Evolutionary conservation across 441 rosid genomes (phyloP).

Genomic region (Croton setiger): DNA sequence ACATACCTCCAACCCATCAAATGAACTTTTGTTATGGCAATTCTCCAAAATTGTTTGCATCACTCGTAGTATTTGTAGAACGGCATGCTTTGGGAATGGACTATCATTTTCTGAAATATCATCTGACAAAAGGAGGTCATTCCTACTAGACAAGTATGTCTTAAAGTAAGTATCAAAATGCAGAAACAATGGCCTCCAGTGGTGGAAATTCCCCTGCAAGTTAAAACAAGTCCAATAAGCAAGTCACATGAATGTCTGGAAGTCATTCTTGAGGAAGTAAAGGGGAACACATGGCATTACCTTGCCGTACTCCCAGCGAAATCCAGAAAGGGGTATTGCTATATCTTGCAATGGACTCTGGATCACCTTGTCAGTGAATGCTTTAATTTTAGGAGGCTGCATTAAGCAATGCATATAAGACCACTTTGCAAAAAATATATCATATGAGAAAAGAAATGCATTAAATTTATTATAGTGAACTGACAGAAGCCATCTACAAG

Average conservation of each 20-base stretch:
- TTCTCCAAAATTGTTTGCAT: slow-evolving; percentile 94
- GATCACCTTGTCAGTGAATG: slow-evolving; percentile 89
- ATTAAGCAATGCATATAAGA: slow-evolving; percentile 22
- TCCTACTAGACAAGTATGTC: slow-evolving; percentile 76
- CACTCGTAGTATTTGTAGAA: slow-evolving; percentile 82
- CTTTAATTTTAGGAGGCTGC: slow-evolving; percentile 93
- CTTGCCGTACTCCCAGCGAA: slow-evolving; percentile 93
- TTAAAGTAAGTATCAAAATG: slow-evolving; percentile 94
- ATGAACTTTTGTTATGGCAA: slow-evolving; percentile 86
- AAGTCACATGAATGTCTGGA: neutral
- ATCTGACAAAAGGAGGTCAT: slow-evolving; percentile 78
- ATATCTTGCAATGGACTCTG: slow-evolving; percentile 96
- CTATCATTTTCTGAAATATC: slow-evolving; percentile 59
- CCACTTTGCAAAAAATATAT: slow-evolving; percentile 3
- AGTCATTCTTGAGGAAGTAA: neutral
- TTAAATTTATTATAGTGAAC: neutral
- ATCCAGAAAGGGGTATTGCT: slow-evolving; percentile 97
- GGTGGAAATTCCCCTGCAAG: slow-evolving; percentile 93
- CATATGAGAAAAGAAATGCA: neutral
- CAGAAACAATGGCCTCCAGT: slow-evolving; percentile 95
- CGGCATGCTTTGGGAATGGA: slow-evolving; percentile 80
- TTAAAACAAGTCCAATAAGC: slow-evolving; percentile 33
- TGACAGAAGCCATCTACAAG: neutral
- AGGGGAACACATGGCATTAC: slow-evolving; percentile 29
- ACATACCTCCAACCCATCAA: slow-evolving; percentile 93